Base-by-base conservation (phyloP, 2,329 filamentous ascomycete species). In the Botrytis hyacinthi region DNA sequence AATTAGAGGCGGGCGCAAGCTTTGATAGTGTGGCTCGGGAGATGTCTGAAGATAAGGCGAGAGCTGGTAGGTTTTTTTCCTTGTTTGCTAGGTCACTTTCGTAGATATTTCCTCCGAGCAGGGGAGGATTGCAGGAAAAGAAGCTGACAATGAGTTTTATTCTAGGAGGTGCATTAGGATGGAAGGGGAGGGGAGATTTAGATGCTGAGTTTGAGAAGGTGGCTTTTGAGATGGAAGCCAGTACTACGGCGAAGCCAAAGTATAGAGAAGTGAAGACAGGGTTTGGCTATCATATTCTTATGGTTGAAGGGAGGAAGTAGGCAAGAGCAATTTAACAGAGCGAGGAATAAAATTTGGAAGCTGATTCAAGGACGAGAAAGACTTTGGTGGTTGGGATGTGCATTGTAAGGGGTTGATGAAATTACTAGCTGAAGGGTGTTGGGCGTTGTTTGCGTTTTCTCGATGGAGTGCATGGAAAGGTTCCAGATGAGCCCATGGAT, bases 281-380 rank as follows among this genome's bases (percentile, higher is more conserved):
- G 1, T 91, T 92, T 82, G 93, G 92, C 0, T 94, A 94, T 84
- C 92, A 95, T 81, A 89, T 95, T 76, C 89, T 95, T 76, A 93
- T 94, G 90, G 92, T 94, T 16, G 80, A 82, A 51, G 80, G 80
- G 26, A 78, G 80, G 54, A 82, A 81, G 73, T 81, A 71, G 77
- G 62, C 10, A 46, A 42, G 40, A 59, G 18, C 37, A 40, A 40
- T n/a, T 20, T 9, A 32, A 44, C 29, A 32, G 4, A 12, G 60
- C 10, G 44, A 37, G 60, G 51, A 74, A 70, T 22, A 16, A 32
- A 18, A 10, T 4, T 7, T 16, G 54, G 46, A 48, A 37, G 32
- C 29, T 16, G 20, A 40, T 54, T 32, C 4, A 71, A 70, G 5
- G 54, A 48, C 20, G 40, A 18, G 51, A 46, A 26, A 29, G 20